Percentiles rank a stretch among this genome's conserved stretches.
phyloP scores from a whole-genome alignment of 805 yeast genomes.

The Metschnikowia reukaufii region DNA sequence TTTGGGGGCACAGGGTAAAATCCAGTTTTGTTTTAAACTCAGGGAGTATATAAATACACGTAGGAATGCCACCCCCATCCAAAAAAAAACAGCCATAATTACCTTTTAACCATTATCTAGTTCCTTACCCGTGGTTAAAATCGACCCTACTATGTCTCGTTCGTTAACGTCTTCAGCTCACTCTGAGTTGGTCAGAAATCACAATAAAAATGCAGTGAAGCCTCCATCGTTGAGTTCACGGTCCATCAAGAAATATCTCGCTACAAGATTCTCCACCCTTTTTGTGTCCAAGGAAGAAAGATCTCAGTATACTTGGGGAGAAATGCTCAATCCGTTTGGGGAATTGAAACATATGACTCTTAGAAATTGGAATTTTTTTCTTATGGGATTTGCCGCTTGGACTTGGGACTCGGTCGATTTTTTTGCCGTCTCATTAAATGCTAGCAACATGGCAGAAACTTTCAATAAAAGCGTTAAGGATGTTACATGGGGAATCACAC shows the following conservation, averaged over 20 bases:
- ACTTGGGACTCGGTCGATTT: slow-evolving; percentile 68
- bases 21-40: too few species aligned
- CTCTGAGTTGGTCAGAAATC: slow-evolving; percentile 17
- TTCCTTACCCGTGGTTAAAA: neutral
- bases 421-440: slow-evolving; percentile 56
- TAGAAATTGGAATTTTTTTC: slow-evolving; percentile 53
- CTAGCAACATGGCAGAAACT: slow-evolving; percentile 45
- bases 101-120: neutral
- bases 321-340: slow-evolving; percentile 43
- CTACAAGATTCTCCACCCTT: slow-evolving; percentile 50
- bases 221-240: slow-evolving; percentile 33
- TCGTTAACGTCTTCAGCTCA: slow-evolving; percentile 18
- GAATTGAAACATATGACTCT: slow-evolving; percentile 18
- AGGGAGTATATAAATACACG: too few species aligned
- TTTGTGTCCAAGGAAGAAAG: slow-evolving; percentile 46
- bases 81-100: neutral
- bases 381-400: slow-evolving; percentile 58
- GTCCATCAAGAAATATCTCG: slow-evolving; percentile 37
- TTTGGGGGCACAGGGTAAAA: too few species aligned
- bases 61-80: too few species aligned
- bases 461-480: slow-evolving; percentile 49
- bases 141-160: slow-evolving; percentile 5
- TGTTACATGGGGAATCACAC: slow-evolving; percentile 69
- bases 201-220: slow-evolving; percentile 18
- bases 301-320: slow-evolving; percentile 34